These are phyloP conservation scores for Hortaea werneckii DNA, from an alignment of 2,329 filamentous ascomycete genomes.

Conservation along the genomic window DNA sequence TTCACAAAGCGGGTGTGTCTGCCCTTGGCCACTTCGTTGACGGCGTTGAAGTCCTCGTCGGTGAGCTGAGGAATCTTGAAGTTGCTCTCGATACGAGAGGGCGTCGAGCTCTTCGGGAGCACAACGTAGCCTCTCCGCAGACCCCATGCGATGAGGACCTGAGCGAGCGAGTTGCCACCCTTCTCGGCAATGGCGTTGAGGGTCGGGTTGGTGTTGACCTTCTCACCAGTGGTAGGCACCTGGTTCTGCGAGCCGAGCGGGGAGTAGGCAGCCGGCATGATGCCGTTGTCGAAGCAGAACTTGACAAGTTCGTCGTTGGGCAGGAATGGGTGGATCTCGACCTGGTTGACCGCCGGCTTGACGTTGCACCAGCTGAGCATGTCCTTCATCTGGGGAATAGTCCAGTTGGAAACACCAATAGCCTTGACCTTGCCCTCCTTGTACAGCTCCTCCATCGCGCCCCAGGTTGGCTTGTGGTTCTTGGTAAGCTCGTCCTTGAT, in stretches of 20 bases:
- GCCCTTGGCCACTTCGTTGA: slow-evolving; percentile 55
- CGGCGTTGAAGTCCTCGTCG: slow-evolving; percentile 45
- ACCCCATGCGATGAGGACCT: slow-evolving; percentile 57
- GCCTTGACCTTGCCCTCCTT: slow-evolving; percentile 43
- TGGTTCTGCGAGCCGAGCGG: slow-evolving; percentile 60
- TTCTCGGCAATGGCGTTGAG: slow-evolving; percentile 50
- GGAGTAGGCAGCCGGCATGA: slow-evolving; percentile 45
- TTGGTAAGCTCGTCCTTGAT: slow-evolving; percentile 56
- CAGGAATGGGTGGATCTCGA: slow-evolving; percentile 47
- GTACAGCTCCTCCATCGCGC: slow-evolving; percentile 51
- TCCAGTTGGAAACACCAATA: slow-evolving; percentile 46
- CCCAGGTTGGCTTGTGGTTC: slow-evolving; percentile 55
- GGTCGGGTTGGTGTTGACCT: slow-evolving; percentile 48
- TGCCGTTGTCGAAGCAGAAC: slow-evolving; percentile 48
- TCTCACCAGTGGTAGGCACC: slow-evolving; percentile 58
- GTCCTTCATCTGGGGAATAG: slow-evolving; percentile 31
- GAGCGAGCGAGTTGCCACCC: slow-evolving; percentile 48
- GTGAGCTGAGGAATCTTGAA: slow-evolving; percentile 50
- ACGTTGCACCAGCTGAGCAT: slow-evolving; percentile 34
- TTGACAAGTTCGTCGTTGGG: slow-evolving; percentile 52
- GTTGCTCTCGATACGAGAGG: slow-evolving; percentile 58
- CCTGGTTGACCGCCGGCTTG: slow-evolving; percentile 35
- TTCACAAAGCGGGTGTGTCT: slow-evolving; percentile 65
- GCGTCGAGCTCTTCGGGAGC: slow-evolving; percentile 60
- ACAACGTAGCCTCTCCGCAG: slow-evolving; percentile 56